These are phyloP conservation scores for Leishmania major DNA, from an alignment of 208 protist species.

Conservation along the genomic window DNA sequence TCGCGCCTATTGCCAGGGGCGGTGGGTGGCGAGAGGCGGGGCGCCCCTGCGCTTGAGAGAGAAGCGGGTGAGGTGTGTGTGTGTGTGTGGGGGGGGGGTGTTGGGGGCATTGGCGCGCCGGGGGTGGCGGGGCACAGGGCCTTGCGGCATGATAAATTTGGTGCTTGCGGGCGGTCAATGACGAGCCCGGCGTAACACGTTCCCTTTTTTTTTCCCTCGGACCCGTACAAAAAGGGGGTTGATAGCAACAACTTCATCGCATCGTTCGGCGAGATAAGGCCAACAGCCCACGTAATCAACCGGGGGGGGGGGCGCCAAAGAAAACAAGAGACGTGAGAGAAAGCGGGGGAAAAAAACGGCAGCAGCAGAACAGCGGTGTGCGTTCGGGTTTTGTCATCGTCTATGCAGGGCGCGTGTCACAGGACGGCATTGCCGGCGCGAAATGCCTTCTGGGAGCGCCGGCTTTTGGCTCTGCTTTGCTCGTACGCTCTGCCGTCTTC, in stretches of 20 bases:
- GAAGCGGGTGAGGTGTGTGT: too few species aligned
- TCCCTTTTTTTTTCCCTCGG: background rate
- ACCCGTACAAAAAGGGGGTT: background rate
- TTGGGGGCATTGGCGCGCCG: too few species aligned
- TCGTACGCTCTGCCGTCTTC: constrained; percentile 71
- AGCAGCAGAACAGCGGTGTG: background rate
- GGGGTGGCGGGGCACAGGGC: background rate
- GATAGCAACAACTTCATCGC: background rate
- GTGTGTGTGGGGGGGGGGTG: background rate
- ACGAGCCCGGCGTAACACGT: too few species aligned
- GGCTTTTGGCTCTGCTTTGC: constrained; percentile 18
- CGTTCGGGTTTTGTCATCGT: background rate
- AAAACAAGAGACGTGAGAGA: background rate
- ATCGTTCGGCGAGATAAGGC: background rate
- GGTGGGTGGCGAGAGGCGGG: too few species aligned
- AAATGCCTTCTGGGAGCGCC: constrained; percentile 3
- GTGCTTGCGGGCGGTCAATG: too few species aligned
- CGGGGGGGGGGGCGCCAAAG: background rate
- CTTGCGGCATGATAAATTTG: too few species aligned
- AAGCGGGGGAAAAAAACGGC: background rate
- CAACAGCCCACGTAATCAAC: background rate
- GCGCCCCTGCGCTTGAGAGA: too few species aligned
- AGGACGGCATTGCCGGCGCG: constrained; percentile 12
- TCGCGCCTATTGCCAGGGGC: too few species aligned
- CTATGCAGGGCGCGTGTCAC: background rate